These are phyloP conservation scores for Coemansia sp. DNA, from an alignment of 192 early-diverging fungal species.

Conservation along the genomic window DNA sequence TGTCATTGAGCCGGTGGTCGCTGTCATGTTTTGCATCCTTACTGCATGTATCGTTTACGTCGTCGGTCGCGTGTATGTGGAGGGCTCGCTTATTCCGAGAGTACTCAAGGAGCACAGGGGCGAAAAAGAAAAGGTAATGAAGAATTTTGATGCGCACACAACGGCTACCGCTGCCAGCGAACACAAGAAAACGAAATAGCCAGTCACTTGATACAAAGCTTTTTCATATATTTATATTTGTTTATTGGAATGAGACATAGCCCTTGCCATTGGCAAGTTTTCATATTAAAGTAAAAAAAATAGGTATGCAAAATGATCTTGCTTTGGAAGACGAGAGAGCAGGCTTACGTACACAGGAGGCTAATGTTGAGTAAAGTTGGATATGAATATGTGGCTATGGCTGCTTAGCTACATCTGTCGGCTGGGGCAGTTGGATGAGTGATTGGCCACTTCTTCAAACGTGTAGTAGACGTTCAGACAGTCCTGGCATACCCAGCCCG, in stretches of 20 bases:
- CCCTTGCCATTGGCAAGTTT: too few relatives aligned
- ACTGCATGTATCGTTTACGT: constrained; percentile 48
- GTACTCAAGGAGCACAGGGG: constrained; percentile 6
- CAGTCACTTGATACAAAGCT: too few relatives aligned
- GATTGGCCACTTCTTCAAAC: constrained; percentile 39
- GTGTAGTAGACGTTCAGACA: constrained; percentile 40
- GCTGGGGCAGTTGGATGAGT: constrained; percentile 29
- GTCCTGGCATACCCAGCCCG: constrained; percentile 42
- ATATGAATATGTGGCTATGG: too few relatives aligned
- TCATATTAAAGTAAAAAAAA: too few relatives aligned
- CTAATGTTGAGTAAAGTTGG: background rate
- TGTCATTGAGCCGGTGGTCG: constrained; percentile 47
- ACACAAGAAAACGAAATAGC: constrained; percentile 27
- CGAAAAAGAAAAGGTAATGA: background rate
- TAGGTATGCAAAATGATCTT: too few relatives aligned
- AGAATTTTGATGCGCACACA: background rate
- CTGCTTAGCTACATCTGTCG: background rate
- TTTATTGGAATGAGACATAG: background rate
- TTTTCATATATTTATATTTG: constrained; percentile 4
- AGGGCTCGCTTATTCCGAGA: constrained; percentile 41
- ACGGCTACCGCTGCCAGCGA: background rate
- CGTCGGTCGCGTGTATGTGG: constrained; percentile 49
- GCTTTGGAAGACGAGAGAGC: too few relatives aligned
- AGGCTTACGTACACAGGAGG: too few relatives aligned
- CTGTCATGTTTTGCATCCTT: constrained; percentile 48